A percentile compares a stretch with the other conserved stretches of the same genome.
Evolutionary conservation across 179 eudicot genomes (phyloP).

Genomic region (Amaranthus tricolor): DNA sequence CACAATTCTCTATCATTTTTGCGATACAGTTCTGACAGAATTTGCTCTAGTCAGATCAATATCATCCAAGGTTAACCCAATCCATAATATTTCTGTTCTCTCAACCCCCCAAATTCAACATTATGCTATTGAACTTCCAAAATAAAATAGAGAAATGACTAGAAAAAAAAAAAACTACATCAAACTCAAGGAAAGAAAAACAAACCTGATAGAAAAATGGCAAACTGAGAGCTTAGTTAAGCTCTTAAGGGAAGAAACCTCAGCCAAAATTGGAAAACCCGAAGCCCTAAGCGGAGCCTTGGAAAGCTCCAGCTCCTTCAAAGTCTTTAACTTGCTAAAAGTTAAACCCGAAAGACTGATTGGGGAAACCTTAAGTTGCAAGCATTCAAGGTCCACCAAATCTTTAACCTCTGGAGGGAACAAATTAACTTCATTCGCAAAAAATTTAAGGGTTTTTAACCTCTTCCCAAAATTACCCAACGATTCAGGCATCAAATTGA

Average conservation of each 20-base stretch:
- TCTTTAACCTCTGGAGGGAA: constrained; percentile 61
- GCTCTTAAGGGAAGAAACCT: constrained; percentile 62
- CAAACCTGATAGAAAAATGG: constrained; percentile 80
- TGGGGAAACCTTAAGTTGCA: constrained; percentile 68
- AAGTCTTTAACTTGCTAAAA: constrained; percentile 48
- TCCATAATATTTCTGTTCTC: too few species aligned
- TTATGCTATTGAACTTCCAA: too few species aligned
- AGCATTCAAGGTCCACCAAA: constrained; percentile 54
- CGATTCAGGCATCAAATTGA: constrained; percentile 68
- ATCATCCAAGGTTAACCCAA: too few species aligned
- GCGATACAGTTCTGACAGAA: too few species aligned
- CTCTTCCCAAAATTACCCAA: constrained; percentile 42
- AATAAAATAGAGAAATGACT: too few species aligned
- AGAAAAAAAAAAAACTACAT: not conserved
- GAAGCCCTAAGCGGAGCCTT: constrained; percentile 58
- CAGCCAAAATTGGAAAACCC: constrained; percentile 56
- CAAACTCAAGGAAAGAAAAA: not conserved
- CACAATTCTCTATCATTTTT: too few species aligned
- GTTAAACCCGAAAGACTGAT: constrained; percentile 58
- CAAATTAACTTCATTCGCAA: constrained; percentile 76
- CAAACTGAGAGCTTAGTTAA: constrained; percentile 78
- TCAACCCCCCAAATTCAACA: too few species aligned
- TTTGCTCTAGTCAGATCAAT: too few species aligned
- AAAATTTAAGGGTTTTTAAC: constrained; percentile 71
- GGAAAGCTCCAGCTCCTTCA: constrained; percentile 84